A percentile compares a stretch with the other conserved stretches of the same genome.
These are phyloP conservation scores for Tolypocladium nubicola DNA, from an alignment of 2,329 filamentous ascomycete species.

Conservation along the genomic window DNA sequence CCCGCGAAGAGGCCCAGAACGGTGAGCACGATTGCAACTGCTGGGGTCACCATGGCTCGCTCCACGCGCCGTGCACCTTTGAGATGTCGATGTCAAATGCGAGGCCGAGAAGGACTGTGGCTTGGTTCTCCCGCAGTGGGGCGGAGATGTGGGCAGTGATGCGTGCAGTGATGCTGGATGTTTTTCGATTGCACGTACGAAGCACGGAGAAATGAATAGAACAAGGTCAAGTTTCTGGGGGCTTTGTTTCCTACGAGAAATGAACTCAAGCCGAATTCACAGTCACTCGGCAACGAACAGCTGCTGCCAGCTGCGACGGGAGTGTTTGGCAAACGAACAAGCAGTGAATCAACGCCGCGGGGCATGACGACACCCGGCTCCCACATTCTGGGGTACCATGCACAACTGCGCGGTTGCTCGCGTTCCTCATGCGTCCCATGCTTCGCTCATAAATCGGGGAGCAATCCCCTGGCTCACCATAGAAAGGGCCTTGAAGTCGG, in stretches of 20 bases:
- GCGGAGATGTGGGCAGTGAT: not conserved
- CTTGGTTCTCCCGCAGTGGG: not conserved
- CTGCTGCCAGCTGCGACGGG: not conserved
- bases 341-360: not conserved
- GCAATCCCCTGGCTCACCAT: no score
- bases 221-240: not conserved
- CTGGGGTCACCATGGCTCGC: constrained; percentile 5
- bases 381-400: not conserved
- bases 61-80: not conserved
- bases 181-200: not conserved
- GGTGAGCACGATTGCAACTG: constrained; percentile 18
- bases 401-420: not conserved
- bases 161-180: not conserved
- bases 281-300: not conserved
- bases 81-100: not conserved
- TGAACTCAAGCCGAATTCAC: not conserved
- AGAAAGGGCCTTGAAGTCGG: not conserved
- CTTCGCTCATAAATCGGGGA: not conserved
- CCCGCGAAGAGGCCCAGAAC: constrained; percentile 19
- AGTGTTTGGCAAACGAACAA: not conserved
- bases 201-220: not conserved
- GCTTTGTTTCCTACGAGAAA: not conserved
- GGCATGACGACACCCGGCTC: not conserved
- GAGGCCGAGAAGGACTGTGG: not conserved
- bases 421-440: not conserved